Evolutionary conservation across 345 rosid genomes (phyloP).

Genomic region (Eucalyptus sp.): DNA sequence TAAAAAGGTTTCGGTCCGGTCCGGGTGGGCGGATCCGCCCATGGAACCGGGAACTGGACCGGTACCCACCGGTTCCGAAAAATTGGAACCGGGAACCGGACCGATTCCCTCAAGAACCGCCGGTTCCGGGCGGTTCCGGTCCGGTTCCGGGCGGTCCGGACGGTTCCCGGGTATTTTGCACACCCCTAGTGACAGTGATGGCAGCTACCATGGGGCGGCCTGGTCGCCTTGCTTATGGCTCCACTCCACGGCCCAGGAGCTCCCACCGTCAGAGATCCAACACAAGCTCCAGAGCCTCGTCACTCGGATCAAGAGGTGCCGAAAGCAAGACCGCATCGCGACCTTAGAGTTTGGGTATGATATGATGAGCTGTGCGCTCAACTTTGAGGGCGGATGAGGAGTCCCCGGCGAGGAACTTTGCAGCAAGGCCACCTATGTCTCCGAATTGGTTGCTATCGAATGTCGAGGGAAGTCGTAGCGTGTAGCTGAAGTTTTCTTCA

Average conservation of each 20-base stretch:
- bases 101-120: no score
- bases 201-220: fast-evolving
- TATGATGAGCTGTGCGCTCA: constrained; percentile 50
- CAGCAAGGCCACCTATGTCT: constrained; percentile 22
- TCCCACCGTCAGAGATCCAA: background rate
- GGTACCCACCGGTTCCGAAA: no score
- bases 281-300: background rate
- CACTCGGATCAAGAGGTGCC: background rate
- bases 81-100: no score
- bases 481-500: background rate
- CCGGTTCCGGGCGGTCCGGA: no score
- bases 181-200: no score
- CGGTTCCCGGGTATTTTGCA: no score
- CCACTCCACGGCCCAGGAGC: no score
- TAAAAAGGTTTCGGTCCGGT: no score
- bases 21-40: no score
- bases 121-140: no score
- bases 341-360: constrained; percentile 49
- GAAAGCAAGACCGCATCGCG: background rate
- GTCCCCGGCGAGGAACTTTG: background rate
- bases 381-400: constrained; percentile 45
- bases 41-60: no score
- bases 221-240: fast-evolving
- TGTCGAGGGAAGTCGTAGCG: background rate
- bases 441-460: constrained; percentile 6